Conservation (phyloP, 345 rosid genomes). For the Eucalyptus rudis region DNA sequence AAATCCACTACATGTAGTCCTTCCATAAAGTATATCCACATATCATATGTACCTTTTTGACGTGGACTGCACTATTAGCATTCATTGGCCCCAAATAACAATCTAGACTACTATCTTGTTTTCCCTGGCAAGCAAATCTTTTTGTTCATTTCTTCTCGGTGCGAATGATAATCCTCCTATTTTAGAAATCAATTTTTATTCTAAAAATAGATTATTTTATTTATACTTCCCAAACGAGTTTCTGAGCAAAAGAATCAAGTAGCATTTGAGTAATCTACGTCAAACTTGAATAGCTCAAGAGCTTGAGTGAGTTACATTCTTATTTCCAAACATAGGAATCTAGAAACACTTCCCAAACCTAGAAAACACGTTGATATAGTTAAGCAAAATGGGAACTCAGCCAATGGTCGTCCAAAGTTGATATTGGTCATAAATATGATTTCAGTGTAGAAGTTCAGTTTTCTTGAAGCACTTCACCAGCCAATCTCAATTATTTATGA, state of each 20-base stretch:
- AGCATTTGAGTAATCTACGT: not conserved
- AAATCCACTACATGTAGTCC: not conserved
- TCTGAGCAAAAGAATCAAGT: not conserved
- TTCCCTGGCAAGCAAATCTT: not conserved
- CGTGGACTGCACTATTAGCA: not conserved
- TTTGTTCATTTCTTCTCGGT: not conserved
- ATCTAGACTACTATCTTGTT: not conserved
- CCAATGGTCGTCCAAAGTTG: not conserved
- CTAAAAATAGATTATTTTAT: too few relatives aligned
- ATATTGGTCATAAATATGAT: not conserved
- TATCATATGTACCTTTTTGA: not conserved
- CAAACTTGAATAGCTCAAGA: not conserved
- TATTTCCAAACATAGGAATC: not conserved
- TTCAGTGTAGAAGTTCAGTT: not conserved
- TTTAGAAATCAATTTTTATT: too few relatives aligned
- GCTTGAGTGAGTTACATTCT: not conserved
- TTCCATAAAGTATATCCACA: not conserved
- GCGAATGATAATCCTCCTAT: rapidly evolving
- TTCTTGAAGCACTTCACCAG: not conserved
- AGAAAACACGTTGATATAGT: not conserved
- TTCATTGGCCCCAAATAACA: not conserved
- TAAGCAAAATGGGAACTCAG: not conserved
- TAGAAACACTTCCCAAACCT: not conserved
- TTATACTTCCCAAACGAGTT: too few relatives aligned
- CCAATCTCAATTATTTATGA: not conserved